phyloP scores from a whole-genome alignment of 2,329 filamentous ascomycete genomes.

The Dothidotthia symphoricarpi region DNA sequence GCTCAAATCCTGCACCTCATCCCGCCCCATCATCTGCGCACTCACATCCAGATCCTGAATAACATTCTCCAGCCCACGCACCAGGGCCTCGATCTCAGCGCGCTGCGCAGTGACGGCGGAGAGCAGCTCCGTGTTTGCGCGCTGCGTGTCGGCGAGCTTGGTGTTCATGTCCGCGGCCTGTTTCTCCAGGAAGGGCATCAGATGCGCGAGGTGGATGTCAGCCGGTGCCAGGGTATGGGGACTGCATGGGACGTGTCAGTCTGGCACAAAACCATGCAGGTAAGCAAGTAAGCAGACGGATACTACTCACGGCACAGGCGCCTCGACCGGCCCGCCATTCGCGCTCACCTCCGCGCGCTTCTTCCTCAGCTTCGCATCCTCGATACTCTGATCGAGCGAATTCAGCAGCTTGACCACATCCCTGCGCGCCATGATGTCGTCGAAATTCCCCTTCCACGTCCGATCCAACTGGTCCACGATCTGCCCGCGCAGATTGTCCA shows the following conservation, averaged over 20 bases:
- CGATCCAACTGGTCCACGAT: constrained; percentile 59
- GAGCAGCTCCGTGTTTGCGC: constrained; percentile 54
- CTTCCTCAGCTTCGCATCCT: constrained; percentile 57
- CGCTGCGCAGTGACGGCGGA: constrained; percentile 55
- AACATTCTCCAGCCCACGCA: constrained; percentile 56
- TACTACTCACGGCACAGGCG: constrained; percentile 49
- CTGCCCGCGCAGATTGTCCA: constrained; percentile 59
- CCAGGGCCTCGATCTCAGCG: constrained; percentile 56
- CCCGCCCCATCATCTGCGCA: constrained; percentile 43
- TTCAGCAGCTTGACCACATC: constrained; percentile 59
- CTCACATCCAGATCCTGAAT: constrained; percentile 57
- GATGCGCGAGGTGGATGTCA: constrained; percentile 58
- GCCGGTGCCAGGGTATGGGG: constrained; percentile 59
- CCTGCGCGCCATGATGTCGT: constrained; percentile 57
- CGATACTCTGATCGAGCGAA: constrained; percentile 59
- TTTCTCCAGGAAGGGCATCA: constrained; percentile 56
- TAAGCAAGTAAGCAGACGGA: no score
- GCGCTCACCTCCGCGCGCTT: constrained; percentile 43
- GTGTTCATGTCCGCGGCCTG: constrained; percentile 50
- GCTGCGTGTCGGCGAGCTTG: constrained; percentile 52
- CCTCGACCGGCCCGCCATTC: constrained; percentile 35
- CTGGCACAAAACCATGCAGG: no score
- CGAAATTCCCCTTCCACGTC: constrained; percentile 58
- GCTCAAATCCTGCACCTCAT: constrained; percentile 38
- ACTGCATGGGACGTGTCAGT: constrained; percentile 36